Evolutionary conservation across 805 yeast species (phyloP), one percentile per base, ranked within the genome.

Genomic region (Wickerhamomyces chaumierensis): DNA sequence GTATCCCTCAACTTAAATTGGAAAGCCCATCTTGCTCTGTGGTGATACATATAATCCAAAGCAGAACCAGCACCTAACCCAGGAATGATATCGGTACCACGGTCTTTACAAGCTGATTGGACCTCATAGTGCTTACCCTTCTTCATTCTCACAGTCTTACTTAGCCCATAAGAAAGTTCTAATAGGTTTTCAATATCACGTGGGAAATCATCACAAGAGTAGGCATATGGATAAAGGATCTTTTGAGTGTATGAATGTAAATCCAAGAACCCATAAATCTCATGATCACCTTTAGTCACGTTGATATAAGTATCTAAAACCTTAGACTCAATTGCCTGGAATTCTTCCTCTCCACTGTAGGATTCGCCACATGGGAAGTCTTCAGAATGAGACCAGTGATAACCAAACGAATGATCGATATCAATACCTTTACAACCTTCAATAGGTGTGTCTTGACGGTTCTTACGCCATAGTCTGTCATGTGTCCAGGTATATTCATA

Each of bases 391-490:
- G 73, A 66, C 79, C 87, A 83, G 51, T 81, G 85, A 58, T 63
- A 82, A 47, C 73, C 81, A 58, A 78, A 83, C 1, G 94, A 80
- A 53, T 81, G 94, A 53, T 85, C 95, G 41, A 87, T 78, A 56
- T 87, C 95, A 31, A 86, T 73, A 9, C 96, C 96, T 36, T 69
- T 64, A 56, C 96, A 87, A 33, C 69, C 58, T 8, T 81, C 75
- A 36, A 70, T 56, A 36, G 66, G 71, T 0, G 92, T 79, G 38
- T 75, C 73, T 58, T 87, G 96, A 43, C 95, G 68, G 58, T 85
- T 87, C 52, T 87, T 87, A 35, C 92, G 65, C 96, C 96, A 87
- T 42, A 87, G 62, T 40, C 96, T 64, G 55, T 87, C 95, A 20
- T 61, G 52, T 2, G 65, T 67, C 95, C 96, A 87, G 2, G 94